phyloP scores from a whole-genome alignment of 2,329 filamentous ascomycete species.

The Fusarium sp. region DNA sequence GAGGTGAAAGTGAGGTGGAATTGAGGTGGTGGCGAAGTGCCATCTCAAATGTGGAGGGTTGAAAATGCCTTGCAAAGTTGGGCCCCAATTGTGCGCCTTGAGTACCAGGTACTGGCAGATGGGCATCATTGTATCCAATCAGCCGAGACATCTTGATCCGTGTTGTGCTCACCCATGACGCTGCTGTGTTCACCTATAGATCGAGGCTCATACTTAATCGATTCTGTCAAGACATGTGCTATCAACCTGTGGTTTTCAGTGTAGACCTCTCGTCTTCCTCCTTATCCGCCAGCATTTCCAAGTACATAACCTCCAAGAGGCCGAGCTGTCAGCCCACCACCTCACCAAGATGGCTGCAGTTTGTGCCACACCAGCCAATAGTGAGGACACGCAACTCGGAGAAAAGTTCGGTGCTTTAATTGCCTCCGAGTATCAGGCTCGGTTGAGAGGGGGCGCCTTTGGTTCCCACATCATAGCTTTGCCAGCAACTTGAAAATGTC shows the following conservation, averaged over 20 bases:
- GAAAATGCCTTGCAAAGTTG: neutral
- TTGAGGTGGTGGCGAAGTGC: neutral
- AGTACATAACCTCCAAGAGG: neutral
- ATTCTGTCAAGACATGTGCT: neutral
- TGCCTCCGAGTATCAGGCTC: neutral
- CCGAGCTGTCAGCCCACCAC: neutral
- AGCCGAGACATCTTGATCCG: too few species aligned
- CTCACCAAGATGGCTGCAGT: neutral
- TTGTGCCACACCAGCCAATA: neutral
- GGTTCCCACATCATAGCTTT: neutral
- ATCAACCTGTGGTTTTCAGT: neutral
- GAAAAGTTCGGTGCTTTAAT: neutral
- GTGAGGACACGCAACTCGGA: neutral
- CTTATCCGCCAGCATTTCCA: neutral
- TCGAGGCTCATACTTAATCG: neutral
- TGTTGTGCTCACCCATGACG: too few species aligned
- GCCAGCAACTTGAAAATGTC: too few species aligned
- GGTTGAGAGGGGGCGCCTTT: neutral
- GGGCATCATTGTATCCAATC: too few species aligned
- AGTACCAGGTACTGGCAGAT: too few species aligned
- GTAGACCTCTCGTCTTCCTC: neutral
- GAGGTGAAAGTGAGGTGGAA: neutral
- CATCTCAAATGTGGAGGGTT: neutral
- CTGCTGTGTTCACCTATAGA: neutral
- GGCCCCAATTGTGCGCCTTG: too few species aligned